These are phyloP conservation scores for Nothophaeocryptopus gaeumannii DNA, from an alignment of 2,329 filamentous ascomycete species.

Conservation along the genomic window DNA sequence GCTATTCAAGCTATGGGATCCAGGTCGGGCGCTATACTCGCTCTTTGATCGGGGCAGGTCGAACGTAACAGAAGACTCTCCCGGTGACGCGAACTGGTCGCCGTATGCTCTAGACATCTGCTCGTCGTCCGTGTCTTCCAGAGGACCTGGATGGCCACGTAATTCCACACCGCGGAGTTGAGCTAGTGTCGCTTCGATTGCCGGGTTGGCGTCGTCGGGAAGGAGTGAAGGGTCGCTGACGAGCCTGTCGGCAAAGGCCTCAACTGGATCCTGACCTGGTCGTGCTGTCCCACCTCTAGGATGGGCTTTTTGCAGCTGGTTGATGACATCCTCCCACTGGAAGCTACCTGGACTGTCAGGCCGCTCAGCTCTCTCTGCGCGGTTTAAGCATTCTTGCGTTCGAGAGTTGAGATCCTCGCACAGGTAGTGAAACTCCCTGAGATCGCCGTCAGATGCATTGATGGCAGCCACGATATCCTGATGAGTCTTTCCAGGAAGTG, in stretches of 20 bases:
- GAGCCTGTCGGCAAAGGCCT: slow-evolving; percentile 27
- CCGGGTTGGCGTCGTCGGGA: slow-evolving; percentile 26
- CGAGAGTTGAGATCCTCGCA: slow-evolving; percentile 48
- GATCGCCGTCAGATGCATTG: slow-evolving; percentile 42
- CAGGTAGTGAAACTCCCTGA: slow-evolving; percentile 49
- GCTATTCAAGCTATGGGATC: slow-evolving; percentile 23
- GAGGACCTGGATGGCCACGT: no score
- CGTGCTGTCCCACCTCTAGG: slow-evolving; percentile 29
- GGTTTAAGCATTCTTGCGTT: slow-evolving; percentile 50
- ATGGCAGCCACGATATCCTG: slow-evolving; percentile 36
- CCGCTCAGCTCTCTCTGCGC: slow-evolving; percentile 52
- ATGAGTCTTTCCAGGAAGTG: slow-evolving; percentile 24
- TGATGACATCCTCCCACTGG: slow-evolving; percentile 54
- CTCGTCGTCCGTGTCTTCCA: slow-evolving; percentile 23
- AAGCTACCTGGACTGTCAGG: slow-evolving; percentile 48
- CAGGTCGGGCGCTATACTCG: slow-evolving; percentile 23
- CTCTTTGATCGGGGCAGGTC: slow-evolving; percentile 15
- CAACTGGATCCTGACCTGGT: slow-evolving; percentile 19
- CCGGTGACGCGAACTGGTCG: slow-evolving; percentile 12
- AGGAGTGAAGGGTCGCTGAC: slow-evolving; percentile 31
- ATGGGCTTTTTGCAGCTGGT: slow-evolving; percentile 37
- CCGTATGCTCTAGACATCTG: slow-evolving; percentile 19
- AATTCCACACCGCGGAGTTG: slow-evolving; percentile 13
- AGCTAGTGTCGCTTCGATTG: slow-evolving; percentile 27
- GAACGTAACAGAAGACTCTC: slow-evolving; percentile 8